Evolutionary conservation across 31 red algal species (phyloP), one percentile per base, ranked within the genome.

Genomic region (Porphyra umbilicalis): DNA sequence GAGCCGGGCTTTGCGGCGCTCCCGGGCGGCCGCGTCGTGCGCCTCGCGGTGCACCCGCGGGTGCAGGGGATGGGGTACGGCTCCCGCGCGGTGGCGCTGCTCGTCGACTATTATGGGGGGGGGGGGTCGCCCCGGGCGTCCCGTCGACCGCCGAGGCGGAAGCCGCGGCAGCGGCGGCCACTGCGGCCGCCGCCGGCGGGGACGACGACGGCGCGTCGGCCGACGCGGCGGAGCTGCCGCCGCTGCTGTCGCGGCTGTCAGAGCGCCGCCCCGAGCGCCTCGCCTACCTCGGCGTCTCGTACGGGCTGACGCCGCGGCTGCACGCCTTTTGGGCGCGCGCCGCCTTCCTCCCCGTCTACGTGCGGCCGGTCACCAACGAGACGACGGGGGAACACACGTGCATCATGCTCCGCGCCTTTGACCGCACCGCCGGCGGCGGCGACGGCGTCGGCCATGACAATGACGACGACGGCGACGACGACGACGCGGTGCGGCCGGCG

Each of bases 41-140:
- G 96, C 44, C 87, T 98, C 36, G 96, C 96, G 6, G 95, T 93
- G 0, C 93, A 98, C 79, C 90, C 96, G 6, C 87, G 90, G 86
- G 92, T 98, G 32, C 96, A 98, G 84, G 81, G 82, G 78, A 95
- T 98, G 92, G 96, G 96, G n/a, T 98, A 98, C 71, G 96, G 96
- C 76, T 82, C 93, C 29, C 86, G 96, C 33, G 96, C 96, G n/a
- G 75, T 98, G 79, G 20, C 92, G 79, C 84, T 95, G 9, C 75
- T 98, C 1, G 32, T 88, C 9, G 88, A 93, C n/a, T 95, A 90
- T 39, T 95, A 87, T 33, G 39, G 81, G 9, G 36, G 75, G 34
- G 82, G 81, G 40, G 57, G 20, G 57, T 71, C 57, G 57, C 57
- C 57, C 4, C 57, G 20, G 57, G 57, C 2, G 25, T 71, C 57